These are phyloP conservation scores for Dactylorhiza incarnata DNA, from an alignment of 106 monocot species.

Conservation along the genomic window DNA sequence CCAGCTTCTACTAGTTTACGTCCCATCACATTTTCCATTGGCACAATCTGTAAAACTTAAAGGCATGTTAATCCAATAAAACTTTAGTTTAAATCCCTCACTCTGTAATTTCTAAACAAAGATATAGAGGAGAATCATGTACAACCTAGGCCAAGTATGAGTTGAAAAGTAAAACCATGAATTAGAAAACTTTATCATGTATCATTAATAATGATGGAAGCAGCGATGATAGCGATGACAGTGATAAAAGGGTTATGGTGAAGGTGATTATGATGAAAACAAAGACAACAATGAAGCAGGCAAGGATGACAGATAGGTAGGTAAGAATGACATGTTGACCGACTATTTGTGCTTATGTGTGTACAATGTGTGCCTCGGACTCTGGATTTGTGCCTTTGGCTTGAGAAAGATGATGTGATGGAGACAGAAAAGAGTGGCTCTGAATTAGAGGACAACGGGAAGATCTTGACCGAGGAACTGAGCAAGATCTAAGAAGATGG, in stretches of 20 bases:
- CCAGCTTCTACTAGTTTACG: slow-evolving; percentile 84
- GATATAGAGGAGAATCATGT: neutral
- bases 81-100: neutral
- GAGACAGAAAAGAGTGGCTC: too few relatives aligned
- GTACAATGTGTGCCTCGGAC: neutral
- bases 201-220: neutral
- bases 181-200: neutral
- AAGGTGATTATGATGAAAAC: neutral
- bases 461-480: too few relatives aligned
- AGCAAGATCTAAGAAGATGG: too few relatives aligned
- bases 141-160: neutral
- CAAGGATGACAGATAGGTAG: neutral
- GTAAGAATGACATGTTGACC: neutral
- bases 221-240: neutral
- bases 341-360: neutral
- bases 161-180: neutral
- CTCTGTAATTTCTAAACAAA: neutral
- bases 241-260: neutral
- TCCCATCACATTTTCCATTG: slow-evolving; percentile 97
- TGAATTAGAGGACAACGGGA: too few relatives aligned
- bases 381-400: too few relatives aligned
- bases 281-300: neutral
- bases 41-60: slow-evolving; percentile 54
- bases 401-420: too few relatives aligned
- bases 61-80: slow-evolving; percentile 7